Percentiles rank a stretch among this genome's conserved stretches.
Evolutionary conservation across 257 asterid species (phyloP).

Genomic region (Solanum sejunctum): DNA sequence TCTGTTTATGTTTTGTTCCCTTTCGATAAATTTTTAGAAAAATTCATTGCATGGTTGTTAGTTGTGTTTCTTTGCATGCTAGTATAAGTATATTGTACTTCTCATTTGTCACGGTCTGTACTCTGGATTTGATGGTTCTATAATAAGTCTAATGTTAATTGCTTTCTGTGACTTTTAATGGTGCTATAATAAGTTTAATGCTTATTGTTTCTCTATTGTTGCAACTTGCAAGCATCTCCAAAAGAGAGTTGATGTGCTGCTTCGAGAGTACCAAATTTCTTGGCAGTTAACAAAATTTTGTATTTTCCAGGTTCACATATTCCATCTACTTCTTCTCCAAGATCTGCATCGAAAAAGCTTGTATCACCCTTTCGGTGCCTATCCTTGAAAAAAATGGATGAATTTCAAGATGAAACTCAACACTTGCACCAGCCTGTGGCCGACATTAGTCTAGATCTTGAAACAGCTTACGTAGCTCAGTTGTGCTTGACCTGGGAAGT

Average conservation of each 20-base stretch:
- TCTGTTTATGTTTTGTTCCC: neutral
- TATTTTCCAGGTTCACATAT: conserved; percentile 40
- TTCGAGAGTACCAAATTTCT: neutral
- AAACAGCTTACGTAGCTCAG: conserved; percentile 81
- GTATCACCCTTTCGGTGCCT: conserved; percentile 78
- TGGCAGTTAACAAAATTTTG: neutral
- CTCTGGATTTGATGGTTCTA: neutral
- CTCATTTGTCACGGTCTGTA: neutral
- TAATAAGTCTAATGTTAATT: neutral
- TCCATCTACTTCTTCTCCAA: conserved; percentile 53
- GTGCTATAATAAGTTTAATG: neutral
- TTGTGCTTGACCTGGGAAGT: conserved; percentile 97
- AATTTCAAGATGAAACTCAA: conserved; percentile 61
- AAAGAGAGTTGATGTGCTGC: neutral
- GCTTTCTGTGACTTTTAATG: neutral
- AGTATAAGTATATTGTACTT: neutral
- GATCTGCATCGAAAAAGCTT: conserved; percentile 62
- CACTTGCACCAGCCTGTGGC: conserved; percentile 51
- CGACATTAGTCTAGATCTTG: conserved; percentile 62
- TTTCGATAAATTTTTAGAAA: neutral
- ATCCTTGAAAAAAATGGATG: conserved; percentile 58
- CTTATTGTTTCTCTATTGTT: neutral
- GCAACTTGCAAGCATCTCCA: neutral
- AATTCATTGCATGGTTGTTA: neutral
- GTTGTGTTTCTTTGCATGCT: neutral